Percentiles rank a stretch among this genome's conserved stretches.
Conservation (phyloP, 2,329 filamentous ascomycete genomes). For the Diaporthe humulicola region DNA sequence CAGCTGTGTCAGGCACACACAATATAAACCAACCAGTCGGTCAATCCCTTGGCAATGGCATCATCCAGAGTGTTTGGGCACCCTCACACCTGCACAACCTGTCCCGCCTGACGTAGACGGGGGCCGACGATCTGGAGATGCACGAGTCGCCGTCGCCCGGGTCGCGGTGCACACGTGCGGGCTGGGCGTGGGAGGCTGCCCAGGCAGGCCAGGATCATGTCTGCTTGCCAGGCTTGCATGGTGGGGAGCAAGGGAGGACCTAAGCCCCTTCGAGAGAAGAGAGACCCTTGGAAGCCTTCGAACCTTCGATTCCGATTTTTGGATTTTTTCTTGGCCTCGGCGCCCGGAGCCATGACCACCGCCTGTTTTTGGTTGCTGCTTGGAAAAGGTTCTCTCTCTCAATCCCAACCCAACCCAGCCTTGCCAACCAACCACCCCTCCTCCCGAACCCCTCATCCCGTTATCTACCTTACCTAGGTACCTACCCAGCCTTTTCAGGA, state of each 20-base stretch:
- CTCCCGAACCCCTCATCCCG: not conserved
- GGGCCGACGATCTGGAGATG: conserved; percentile 22
- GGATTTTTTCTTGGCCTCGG: conserved; percentile 1
- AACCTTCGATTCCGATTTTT: conserved; percentile 20
- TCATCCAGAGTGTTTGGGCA: conserved; percentile 18
- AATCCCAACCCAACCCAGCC: not conserved
- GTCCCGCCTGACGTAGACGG: conserved; percentile 19
- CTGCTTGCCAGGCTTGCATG: not conserved
- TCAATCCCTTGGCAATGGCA: conserved; percentile 2
- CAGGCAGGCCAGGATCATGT: conserved; percentile 6
- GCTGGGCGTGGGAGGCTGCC: not conserved
- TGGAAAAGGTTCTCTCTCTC: not conserved
- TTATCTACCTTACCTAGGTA: not conserved
- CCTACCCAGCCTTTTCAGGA: not conserved
- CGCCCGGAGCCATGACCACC: not conserved
- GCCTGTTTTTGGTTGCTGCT: no score
- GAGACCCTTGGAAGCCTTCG: not conserved
- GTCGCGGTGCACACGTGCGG: conserved; percentile 4
- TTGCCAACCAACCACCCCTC: not conserved
- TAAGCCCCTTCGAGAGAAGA: not conserved
- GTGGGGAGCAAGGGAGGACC: not conserved
- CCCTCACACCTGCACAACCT: not conserved
- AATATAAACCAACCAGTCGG: not conserved
- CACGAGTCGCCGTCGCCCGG: conserved; percentile 25
- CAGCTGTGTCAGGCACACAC: not conserved